Conservation (phyloP, 1,284 basidiomycete species). For the Moesziomyces aphidis region DNA sequence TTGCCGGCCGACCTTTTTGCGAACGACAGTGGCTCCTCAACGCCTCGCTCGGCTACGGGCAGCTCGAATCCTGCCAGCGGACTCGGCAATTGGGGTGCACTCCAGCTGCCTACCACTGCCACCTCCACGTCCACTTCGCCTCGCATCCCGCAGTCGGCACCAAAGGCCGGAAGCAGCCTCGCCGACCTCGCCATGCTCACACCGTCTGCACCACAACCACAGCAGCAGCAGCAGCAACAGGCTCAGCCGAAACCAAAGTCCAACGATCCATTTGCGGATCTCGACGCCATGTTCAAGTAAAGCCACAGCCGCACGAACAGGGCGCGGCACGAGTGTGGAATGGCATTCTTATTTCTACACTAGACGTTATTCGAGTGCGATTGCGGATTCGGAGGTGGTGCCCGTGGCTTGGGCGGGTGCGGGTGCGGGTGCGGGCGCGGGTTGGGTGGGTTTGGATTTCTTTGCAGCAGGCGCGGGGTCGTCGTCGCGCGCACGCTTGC, state of each 20-base stretch:
- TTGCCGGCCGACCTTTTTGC: slow-evolving; percentile 44
- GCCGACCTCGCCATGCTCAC: slow-evolving; percentile 23
- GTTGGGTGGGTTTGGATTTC: slow-evolving; percentile 8
- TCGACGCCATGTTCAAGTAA: slow-evolving; percentile 60
- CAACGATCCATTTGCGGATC: slow-evolving; percentile 61
- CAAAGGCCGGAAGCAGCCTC: slow-evolving; percentile 5
- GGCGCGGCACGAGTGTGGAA: background rate
- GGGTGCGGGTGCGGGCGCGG: background rate
- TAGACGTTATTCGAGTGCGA: slow-evolving; percentile 17
- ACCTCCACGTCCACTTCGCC: slow-evolving; percentile 39
- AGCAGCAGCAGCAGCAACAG: slow-evolving; percentile 12
- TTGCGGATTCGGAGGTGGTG: slow-evolving; percentile 3
- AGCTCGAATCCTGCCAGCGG: slow-evolving; percentile 28
- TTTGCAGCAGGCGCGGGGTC: background rate
- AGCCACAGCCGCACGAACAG: too few species aligned
- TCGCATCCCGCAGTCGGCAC: slow-evolving; percentile 13
- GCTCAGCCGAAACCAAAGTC: slow-evolving; percentile 26
- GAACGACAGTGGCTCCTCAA: slow-evolving; percentile 26
- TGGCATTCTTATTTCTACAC: background rate
- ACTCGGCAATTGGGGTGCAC: slow-evolving; percentile 56
- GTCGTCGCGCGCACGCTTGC: background rate
- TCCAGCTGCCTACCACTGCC: slow-evolving; percentile 52
- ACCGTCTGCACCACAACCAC: slow-evolving; percentile 4
- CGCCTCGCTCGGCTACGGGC: slow-evolving; percentile 8
- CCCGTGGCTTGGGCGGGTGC: slow-evolving; percentile 1